Evolutionary conservation across 2,329 filamentous ascomycete genomes (phyloP), one percentile per base, ranked within the genome.

Genomic region (Diaporthe sp.): DNA sequence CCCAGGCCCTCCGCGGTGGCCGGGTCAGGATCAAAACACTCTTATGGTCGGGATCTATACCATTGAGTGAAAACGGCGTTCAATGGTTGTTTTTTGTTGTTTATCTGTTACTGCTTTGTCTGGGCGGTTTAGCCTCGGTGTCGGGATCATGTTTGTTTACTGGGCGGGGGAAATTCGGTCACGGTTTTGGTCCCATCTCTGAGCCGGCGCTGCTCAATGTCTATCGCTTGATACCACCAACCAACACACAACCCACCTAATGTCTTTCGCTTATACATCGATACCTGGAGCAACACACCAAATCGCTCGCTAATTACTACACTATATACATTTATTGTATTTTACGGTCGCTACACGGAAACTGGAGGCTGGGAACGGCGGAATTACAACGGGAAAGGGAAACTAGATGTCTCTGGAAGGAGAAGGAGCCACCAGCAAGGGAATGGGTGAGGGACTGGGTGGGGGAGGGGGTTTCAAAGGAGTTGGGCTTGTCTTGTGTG

Each of bases 241-340:
- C 47, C 61, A 68, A 47, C 38, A 58, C 45, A 69, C 66, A 50
- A 61, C 57, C 72, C 52, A 75, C 69, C 54, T 72, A 72, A 75
- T 75, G 70, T 69, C 73, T 72, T 72, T 75, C 73, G 69, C 57
- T 75, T 47, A 60, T 52, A 50, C 38, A 67, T 60, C 50, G 69
- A 75, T 72, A 73, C 73, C 73, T 68, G 45, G 60, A 52, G 58
- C 73, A 57, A 57, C 61, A 50, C 61, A 60, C n/a, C 35, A 52
- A 45, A 69, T n/a, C 73, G 71, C 69, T 75, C 69, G 73, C 73
- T 75, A 75, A 72, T 75, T 57, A 75, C 60, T 60, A 72, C 60
- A 75, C 52, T 61, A 50, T 71, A 71, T 52, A 58, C 69, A 71
- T 30, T 52, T 61, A 40, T 57, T 71, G 47, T 58, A 58, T 60